phyloP scores from a whole-genome alignment of 306 rosid genomes.

The Glycine soja region DNA sequence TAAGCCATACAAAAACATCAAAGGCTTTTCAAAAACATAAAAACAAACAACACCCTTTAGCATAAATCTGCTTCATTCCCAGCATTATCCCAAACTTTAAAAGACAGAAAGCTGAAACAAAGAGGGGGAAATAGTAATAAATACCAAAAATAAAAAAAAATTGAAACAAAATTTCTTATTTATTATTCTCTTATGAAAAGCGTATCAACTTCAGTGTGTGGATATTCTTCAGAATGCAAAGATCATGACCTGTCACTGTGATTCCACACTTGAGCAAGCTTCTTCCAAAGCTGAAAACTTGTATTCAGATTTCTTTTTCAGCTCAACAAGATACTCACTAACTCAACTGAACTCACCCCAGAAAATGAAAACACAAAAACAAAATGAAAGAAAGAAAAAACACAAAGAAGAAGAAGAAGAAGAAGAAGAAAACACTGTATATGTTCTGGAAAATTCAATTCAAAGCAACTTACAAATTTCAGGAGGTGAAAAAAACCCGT shows the following conservation, averaged over 20 bases:
- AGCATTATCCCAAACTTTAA: conserved; percentile 40
- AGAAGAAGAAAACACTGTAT: too few species aligned
- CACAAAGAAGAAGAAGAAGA: neutral
- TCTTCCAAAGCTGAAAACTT: conserved; percentile 53
- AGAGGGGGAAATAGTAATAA: conserved; percentile 21
- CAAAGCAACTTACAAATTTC: conserved; percentile 57
- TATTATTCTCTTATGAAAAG: conserved; percentile 37
- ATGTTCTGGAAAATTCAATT: conserved; percentile 47
- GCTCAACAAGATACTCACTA: conserved; percentile 46
- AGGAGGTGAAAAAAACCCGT: conserved; percentile 48
- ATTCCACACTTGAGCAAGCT: conserved; percentile 31
- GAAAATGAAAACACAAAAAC: conserved; percentile 36
- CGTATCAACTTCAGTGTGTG: conserved; percentile 45
- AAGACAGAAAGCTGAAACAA: conserved; percentile 48
- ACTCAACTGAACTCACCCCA: conserved; percentile 28
- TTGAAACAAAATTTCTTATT: neutral
- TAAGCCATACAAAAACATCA: conserved; percentile 30
- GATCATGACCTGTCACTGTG: conserved; percentile 58
- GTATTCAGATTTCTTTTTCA: conserved; percentile 50
- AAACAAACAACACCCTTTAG: conserved; percentile 17
- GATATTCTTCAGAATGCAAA: conserved; percentile 57
- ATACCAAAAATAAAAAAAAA: neutral
- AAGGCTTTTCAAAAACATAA: conserved; percentile 34
- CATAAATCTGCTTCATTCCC: conserved; percentile 45
- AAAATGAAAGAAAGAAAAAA: neutral